Evolutionary conservation across 805 yeast species (phyloP).

Genomic region (Suhomyces emberorum): DNA sequence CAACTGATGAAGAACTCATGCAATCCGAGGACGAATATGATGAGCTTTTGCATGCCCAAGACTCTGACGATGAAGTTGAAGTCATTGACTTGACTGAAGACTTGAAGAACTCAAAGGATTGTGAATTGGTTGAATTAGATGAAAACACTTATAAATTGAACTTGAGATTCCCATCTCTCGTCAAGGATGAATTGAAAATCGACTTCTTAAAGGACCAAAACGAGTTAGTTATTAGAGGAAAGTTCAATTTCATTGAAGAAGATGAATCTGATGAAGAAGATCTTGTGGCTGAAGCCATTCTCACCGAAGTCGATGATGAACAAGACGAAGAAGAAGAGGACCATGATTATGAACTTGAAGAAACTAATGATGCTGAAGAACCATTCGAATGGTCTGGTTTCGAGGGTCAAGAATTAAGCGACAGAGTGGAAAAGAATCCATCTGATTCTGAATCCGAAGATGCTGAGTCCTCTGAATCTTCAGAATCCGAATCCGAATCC

Average conservation of each 20-base stretch:
- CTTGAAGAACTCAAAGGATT: constrained; percentile 42
- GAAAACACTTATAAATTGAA: constrained; percentile 38
- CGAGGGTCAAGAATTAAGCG: constrained; percentile 14
- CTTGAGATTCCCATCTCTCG: constrained; percentile 40
- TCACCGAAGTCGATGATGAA: constrained; percentile 8
- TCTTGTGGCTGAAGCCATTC: constrained; percentile 8
- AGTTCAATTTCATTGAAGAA: constrained; percentile 29
- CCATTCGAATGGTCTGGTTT: constrained; percentile 10
- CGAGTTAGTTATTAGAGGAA: constrained; percentile 40
- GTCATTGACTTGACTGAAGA: constrained; percentile 41
- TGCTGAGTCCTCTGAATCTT: constrained; percentile 9
- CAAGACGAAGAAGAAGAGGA: constrained; percentile 18
- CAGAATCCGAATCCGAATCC: constrained; percentile 15
- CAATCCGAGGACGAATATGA: constrained; percentile 17
- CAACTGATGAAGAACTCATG: constrained; percentile 36
- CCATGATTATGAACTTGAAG: constrained; percentile 9
- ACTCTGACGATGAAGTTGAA: constrained; percentile 29
- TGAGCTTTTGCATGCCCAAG: constrained; percentile 25
- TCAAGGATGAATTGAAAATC: constrained; percentile 38
- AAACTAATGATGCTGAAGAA: constrained; percentile 7
- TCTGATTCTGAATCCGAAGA: constrained; percentile 7
- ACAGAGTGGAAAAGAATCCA: constrained; percentile 11
- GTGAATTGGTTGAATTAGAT: constrained; percentile 38
- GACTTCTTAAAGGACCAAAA: constrained; percentile 39
- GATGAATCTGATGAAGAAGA: constrained; percentile 22